Percentiles rank a stretch among this genome's conserved stretches.
phyloP scores from a whole-genome alignment of 345 rosid species.

The Salix dunnii region DNA sequence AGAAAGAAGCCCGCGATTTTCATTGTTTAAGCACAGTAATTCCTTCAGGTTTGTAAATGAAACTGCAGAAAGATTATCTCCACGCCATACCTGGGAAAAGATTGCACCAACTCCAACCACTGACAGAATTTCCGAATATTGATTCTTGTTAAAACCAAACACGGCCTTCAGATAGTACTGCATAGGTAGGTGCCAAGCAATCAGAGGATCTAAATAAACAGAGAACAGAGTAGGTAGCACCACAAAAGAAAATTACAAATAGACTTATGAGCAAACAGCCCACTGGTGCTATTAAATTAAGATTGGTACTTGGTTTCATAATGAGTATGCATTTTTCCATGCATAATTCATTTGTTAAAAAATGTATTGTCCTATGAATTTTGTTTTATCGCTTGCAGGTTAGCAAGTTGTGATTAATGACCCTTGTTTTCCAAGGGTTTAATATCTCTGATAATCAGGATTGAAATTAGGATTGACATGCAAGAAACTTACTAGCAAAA shows the following conservation, averaged over 20 bases:
- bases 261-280: too few species aligned
- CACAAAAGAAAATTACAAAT: background rate
- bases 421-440: background rate
- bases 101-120: conserved; percentile 49
- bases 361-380: too few species aligned
- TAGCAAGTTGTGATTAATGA: too few species aligned
- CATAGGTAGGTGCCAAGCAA: background rate
- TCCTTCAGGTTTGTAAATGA: background rate
- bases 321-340: background rate
- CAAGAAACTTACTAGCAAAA: conserved; percentile 36
- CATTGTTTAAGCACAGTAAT: background rate
- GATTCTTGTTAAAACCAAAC: conserved; percentile 50
- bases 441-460: background rate
- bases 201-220: conserved; percentile 5
- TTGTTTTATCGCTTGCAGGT: too few species aligned
- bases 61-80: background rate
- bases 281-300: background rate
- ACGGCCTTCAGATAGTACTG: conserved; percentile 43
- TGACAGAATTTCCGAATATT: conserved; percentile 46
- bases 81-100: conserved; percentile 38
- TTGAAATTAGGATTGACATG: background rate
- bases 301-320: background rate
- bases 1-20: background rate
- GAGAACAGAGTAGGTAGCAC: background rate
- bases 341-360: background rate